Conservation (phyloP, 1,139 yeast genomes). For the Kluyveromyces sp. region DNA sequence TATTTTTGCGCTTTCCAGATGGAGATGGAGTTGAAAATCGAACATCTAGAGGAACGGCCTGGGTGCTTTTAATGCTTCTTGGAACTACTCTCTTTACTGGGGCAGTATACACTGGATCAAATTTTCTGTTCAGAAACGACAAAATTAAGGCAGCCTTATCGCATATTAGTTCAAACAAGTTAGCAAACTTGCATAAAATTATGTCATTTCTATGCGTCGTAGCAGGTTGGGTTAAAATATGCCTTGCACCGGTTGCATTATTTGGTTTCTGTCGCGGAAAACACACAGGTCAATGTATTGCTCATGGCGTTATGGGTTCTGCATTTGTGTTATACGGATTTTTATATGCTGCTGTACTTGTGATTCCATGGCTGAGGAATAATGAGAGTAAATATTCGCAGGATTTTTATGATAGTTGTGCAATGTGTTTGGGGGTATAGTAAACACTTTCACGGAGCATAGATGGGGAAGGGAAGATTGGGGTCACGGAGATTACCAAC, state of each 20-base stretch:
- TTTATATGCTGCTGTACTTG: slow-evolving; percentile 54
- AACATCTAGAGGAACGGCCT: slow-evolving; percentile 58
- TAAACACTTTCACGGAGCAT: slow-evolving; percentile 92
- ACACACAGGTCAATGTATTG: slow-evolving; percentile 87
- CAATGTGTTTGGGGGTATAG: slow-evolving; percentile 84
- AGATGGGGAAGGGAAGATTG: slow-evolving; percentile 85
- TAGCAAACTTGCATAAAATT: slow-evolving; percentile 37
- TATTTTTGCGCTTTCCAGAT: slow-evolving; percentile 56
- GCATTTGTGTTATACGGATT: slow-evolving; percentile 78
- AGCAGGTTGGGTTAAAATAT: slow-evolving; percentile 60
- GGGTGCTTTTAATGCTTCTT: slow-evolving; percentile 46
- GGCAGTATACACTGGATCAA: slow-evolving; percentile 46
- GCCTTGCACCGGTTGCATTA: slow-evolving; percentile 75
- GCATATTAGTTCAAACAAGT: slow-evolving; percentile 28
- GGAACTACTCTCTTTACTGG: slow-evolving; percentile 47
- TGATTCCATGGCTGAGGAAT: slow-evolving; percentile 60
- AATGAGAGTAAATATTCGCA: slow-evolving; percentile 51
- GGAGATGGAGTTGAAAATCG: slow-evolving; percentile 54
- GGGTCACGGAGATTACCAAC: slow-evolving; percentile 89
- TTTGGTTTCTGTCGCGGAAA: slow-evolving; percentile 74
- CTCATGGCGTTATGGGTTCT: slow-evolving; percentile 95
- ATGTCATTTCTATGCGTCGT: slow-evolving; percentile 41
- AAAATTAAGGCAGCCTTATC: slow-evolving; percentile 24
- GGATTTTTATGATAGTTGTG: slow-evolving; percentile 73
- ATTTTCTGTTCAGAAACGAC: slow-evolving; percentile 35